These are phyloP conservation scores for Chenopodium formosanum DNA, from an alignment of 148 eudicot species.

Conservation along the genomic window DNA sequence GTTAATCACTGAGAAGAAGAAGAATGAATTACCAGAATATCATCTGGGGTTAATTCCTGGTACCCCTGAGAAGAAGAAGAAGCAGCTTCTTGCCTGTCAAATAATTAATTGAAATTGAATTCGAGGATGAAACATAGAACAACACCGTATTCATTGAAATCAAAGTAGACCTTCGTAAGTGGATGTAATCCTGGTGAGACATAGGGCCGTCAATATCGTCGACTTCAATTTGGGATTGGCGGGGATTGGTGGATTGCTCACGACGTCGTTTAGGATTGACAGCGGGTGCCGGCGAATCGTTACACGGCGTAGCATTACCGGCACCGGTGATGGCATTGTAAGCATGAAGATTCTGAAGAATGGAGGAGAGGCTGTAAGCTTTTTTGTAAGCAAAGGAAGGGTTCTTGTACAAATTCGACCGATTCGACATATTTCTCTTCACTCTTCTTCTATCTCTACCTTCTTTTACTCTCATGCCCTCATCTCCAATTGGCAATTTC, in stretches of 20 bases:
- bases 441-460: too few relatives aligned
- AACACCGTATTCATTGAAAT: too few relatives aligned
- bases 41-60: constrained; percentile 51
- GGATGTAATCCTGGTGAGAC: constrained; percentile 75
- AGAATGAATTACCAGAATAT: constrained; percentile 46
- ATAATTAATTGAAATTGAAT: constrained; percentile 10
- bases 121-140: too few relatives aligned
- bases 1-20: too few relatives aligned
- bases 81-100: constrained; percentile 57
- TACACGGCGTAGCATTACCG: constrained; percentile 47
- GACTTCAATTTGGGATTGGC: constrained; percentile 17
- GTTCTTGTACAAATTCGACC: constrained; percentile 72
- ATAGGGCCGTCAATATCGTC: constrained; percentile 43
- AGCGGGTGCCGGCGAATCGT: constrained; percentile 24
- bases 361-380: constrained; percentile 55
- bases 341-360: constrained; percentile 60
- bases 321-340: constrained; percentile 68
- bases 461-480: too few relatives aligned
- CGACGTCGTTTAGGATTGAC: constrained; percentile 47
- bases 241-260: constrained; percentile 6
- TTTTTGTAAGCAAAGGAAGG: constrained; percentile 64
- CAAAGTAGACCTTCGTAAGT: constrained; percentile 44
- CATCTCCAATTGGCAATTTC: too few relatives aligned
- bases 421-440: constrained; percentile 43
- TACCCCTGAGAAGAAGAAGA: constrained; percentile 33